Percentiles rank a stretch among this genome's conserved stretches.
phyloP scores from a whole-genome alignment of 2,329 filamentous ascomycete genomes.

The Aureobasidium sp. region DNA sequence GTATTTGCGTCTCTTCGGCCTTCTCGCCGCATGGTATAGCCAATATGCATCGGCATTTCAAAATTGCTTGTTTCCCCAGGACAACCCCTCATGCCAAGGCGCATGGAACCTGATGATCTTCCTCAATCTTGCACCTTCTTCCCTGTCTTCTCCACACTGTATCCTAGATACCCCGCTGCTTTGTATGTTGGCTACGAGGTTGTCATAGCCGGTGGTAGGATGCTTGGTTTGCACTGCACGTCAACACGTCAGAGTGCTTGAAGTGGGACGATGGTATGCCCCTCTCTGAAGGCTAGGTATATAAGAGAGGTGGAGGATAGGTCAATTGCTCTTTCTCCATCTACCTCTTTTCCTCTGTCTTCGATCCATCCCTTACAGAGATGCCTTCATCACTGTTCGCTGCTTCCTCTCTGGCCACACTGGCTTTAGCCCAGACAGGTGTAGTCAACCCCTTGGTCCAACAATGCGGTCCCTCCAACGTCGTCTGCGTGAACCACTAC shows the following conservation, averaged over 20 bases:
- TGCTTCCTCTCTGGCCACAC: neutral
- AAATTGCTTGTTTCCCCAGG: neutral
- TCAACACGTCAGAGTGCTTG: neutral
- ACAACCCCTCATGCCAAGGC: neutral
- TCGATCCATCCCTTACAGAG: neutral
- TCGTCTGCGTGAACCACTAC: constrained; percentile 35
- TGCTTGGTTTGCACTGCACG: neutral
- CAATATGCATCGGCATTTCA: neutral
- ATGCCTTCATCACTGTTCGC: neutral
- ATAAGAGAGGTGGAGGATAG: neutral
- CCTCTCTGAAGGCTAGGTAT: neutral
- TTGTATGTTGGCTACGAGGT: neutral
- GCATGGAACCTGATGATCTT: neutral
- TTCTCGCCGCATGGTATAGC: neutral
- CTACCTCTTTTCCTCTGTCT: neutral
- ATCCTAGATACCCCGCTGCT: neutral
- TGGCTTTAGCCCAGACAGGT: neutral
- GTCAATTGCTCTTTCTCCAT: neutral
- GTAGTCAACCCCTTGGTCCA: neutral
- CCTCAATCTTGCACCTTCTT: neutral
- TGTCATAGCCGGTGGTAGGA: neutral
- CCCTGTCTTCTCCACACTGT: neutral
- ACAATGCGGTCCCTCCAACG: constrained; percentile 17
- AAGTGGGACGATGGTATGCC: neutral
- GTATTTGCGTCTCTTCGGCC: neutral